Evolutionary conservation across 768 basidiomycete genomes (phyloP), one percentile per base, ranked within the genome.

Genomic region (Lepiota venenata): DNA sequence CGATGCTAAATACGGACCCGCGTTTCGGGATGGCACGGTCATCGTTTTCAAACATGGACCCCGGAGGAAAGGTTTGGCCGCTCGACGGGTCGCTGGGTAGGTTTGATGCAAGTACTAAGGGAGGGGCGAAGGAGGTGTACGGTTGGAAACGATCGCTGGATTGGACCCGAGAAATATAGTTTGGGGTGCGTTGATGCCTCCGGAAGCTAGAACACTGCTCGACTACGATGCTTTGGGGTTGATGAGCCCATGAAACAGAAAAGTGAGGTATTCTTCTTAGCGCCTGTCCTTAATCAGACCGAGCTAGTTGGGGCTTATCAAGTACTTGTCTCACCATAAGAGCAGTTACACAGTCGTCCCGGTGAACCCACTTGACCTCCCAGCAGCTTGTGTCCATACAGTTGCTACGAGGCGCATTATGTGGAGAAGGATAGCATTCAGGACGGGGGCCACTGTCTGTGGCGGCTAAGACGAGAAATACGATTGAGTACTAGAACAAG

Each of bases 231-330:
- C 1, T 27, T 47, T 47, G 38, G 36, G 55, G 79, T 54, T 85
- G 84, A 65, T 91, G 89, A 15, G 88, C 87, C 89, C 90, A 91
- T 20, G 88, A 88, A 6, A 88, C 84, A 1, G 80, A 83, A 10
- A 92, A 66, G 65, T 88, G 84, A 40, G 88, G 84, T 15, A 91
- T 73, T 55, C 78, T 74, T 54, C 85, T 81, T 58, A 92, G 74
- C 3, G 87, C 81, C 90, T 92, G 57, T 27, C 21, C 39, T 41
- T 21, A 35, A 9, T 43, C 20, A 59, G 51, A 32, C 22, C 57
- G 10, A 27, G 35, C 37, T 20, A 10, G 29, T 50, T 12, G 21
- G 18, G 4, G 1, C 18, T 11, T 4, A 39, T 22, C 35, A 37
- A 46, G 32, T 25, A 21, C 21, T 15, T 66, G 25, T 25, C 72